Percentiles rank a stretch among this genome's conserved stretches.
These are phyloP conservation scores for Diophrys appendiculata DNA, from an alignment of 73 alveolate species.

Conservation along the genomic window DNA sequence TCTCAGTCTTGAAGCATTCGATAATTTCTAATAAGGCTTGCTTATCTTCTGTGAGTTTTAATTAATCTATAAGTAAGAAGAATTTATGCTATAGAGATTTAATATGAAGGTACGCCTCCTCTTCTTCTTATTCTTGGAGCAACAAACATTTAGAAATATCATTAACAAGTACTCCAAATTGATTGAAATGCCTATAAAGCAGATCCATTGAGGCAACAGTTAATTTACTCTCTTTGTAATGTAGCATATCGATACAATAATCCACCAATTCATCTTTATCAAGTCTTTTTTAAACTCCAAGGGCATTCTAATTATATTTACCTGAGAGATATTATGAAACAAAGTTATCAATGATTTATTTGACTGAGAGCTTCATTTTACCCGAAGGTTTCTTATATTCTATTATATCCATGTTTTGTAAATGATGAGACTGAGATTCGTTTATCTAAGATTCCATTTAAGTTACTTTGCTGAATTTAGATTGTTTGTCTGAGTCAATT, in stretches of 20 bases:
- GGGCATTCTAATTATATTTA: conserved; percentile 6
- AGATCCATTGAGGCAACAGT: not conserved
- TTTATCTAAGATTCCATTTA: too few relatives aligned
- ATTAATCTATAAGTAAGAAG: not conserved
- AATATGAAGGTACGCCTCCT: not conserved
- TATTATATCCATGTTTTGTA: too few relatives aligned
- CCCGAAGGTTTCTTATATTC: not conserved
- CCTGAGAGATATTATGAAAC: not conserved
- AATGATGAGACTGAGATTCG: too few relatives aligned
- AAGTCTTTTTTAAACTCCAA: not conserved
- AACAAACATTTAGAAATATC: not conserved
- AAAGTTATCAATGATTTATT: not conserved
- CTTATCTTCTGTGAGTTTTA: conserved; percentile 6
- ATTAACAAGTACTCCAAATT: not conserved
- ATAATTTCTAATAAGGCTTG: not conserved
- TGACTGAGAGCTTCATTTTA: not conserved
- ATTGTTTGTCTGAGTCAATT: too few relatives aligned
- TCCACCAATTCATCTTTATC: conserved; percentile 5
- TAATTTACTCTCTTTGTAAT: not conserved
- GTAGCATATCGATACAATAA: not conserved
- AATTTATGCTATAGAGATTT: not conserved
- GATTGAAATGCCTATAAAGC: conserved; percentile 4
- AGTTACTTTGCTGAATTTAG: too few relatives aligned
- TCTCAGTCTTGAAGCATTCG: conserved; percentile 1
- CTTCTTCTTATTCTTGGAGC: not conserved